phyloP scores from a whole-genome alignment of 345 rosid species.

The Populus ilicifolia region DNA sequence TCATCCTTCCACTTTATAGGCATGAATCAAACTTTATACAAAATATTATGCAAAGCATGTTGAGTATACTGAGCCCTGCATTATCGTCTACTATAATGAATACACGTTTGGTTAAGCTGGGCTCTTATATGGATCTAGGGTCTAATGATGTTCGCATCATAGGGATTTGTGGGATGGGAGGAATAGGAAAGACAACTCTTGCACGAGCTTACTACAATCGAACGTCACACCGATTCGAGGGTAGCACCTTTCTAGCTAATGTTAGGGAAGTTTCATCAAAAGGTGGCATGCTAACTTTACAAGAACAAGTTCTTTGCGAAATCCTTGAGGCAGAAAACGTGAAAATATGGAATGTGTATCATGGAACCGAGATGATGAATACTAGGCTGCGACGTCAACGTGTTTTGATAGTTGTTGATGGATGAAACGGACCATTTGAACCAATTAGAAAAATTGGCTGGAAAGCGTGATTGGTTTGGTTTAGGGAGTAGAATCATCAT shows the following conservation, averaged over 20 bases:
- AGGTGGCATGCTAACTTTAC: neutral
- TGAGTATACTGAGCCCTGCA: too few species aligned
- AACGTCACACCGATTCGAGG: neutral
- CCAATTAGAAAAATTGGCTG: neutral
- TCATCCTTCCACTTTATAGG: too few species aligned
- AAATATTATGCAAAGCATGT: too few species aligned
- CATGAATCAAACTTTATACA: too few species aligned
- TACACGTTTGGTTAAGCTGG: neutral
- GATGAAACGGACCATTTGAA: neutral
- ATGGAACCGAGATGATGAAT: neutral
- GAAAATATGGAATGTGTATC: neutral
- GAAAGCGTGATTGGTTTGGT: neutral
- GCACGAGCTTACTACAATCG: neutral
- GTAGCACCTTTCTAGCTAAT: neutral
- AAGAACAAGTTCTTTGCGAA: conserved; percentile 5
- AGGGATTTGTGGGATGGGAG: neutral
- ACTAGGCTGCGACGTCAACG: neutral
- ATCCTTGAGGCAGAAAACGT: neutral
- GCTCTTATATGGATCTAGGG: neutral
- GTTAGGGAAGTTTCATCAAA: neutral
- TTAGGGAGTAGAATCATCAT: conserved; percentile 4
- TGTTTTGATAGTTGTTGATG: neutral
- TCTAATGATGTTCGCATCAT: neutral
- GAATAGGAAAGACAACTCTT: neutral
- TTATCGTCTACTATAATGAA: neutral